Percentiles rank a stretch among this genome's conserved stretches.
Conservation (phyloP, 2,329 filamentous ascomycete species). For the Xylaria polymorpha region DNA sequence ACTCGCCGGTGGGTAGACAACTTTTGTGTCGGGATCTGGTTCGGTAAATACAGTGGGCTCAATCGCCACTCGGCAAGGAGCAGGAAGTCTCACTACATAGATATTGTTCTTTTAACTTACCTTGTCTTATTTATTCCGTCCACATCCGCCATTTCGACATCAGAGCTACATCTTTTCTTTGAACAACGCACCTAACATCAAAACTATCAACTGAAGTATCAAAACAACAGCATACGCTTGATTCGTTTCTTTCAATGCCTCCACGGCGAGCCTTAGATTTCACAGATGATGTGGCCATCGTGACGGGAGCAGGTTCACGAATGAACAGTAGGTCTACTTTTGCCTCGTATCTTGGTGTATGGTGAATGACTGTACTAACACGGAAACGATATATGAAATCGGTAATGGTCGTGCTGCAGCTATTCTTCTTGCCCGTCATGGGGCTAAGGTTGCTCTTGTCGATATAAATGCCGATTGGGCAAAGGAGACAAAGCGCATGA, state of each 20-base stretch:
- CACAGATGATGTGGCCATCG: constrained; percentile 49
- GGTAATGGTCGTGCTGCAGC: constrained; percentile 47
- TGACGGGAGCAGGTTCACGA: constrained; percentile 49
- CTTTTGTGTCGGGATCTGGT: neutral
- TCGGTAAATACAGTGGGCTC: neutral
- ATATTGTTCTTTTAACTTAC: no score
- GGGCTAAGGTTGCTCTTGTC: constrained; percentile 45
- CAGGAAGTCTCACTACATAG: neutral
- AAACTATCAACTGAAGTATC: neutral
- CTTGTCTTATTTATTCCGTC: no score
- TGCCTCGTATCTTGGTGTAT: neutral
- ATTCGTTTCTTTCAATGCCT: constrained; percentile 31
- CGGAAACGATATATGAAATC: constrained; percentile 15
- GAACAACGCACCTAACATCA: neutral
- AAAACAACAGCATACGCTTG: neutral
- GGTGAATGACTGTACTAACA: neutral
- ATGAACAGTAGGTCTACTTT: constrained; percentile 42
- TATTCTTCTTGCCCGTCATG: constrained; percentile 47
- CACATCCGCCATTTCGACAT: no score
- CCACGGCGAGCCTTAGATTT: constrained; percentile 45
- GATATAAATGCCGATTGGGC: constrained; percentile 45
- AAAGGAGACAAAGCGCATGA: constrained; percentile 48
- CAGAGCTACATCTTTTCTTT: neutral
- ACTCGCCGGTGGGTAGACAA: neutral
- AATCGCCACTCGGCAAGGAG: neutral